Conservation (phyloP, 2,329 filamentous ascomycete genomes). For the Thyridium curvatum region DNA sequence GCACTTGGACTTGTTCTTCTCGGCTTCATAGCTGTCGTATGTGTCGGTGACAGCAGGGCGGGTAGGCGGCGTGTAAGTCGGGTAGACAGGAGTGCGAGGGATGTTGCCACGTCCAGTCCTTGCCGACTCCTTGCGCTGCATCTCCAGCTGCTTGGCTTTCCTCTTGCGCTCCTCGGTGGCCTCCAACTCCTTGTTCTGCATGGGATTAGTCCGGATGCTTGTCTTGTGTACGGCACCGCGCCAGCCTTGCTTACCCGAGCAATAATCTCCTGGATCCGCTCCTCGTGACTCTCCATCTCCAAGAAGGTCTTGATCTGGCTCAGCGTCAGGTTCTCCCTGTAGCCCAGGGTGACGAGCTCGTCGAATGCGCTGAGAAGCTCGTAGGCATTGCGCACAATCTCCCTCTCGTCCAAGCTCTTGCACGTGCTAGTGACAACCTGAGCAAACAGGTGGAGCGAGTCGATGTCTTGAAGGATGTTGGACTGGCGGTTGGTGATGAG, state of each 20-base stretch:
- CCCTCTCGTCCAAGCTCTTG: constrained; percentile 90
- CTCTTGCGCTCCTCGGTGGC: constrained; percentile 97
- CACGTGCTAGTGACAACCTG: constrained; percentile 96
- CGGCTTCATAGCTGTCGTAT: constrained; percentile 91
- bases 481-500: constrained; percentile 99
- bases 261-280: constrained; percentile 98
- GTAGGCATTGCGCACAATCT: constrained; percentile 91
- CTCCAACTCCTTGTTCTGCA: constrained; percentile 94
- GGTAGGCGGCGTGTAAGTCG: constrained; percentile 77
- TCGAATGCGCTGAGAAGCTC: constrained; percentile 96
- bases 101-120: constrained; percentile 60
- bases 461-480: constrained; percentile 98
- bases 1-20: constrained; percentile 93
- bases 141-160: constrained; percentile 96
- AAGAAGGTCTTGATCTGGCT: constrained; percentile 98
- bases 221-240: neutral
- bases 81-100: constrained; percentile 75
- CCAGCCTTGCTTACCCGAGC: constrained; percentile 57
- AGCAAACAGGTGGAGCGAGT: constrained; percentile 94
- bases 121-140: constrained; percentile 95
- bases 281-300: constrained; percentile 98
- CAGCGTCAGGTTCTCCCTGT: constrained; percentile 91
- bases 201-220: no score
- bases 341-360: constrained; percentile 91
- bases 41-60: constrained; percentile 70